A percentile compares a stretch with the other conserved stretches of the same genome.
These are phyloP conservation scores for Rhododendron ferrugineum DNA, from an alignment of 148 eudicot genomes.

Conservation along the genomic window DNA sequence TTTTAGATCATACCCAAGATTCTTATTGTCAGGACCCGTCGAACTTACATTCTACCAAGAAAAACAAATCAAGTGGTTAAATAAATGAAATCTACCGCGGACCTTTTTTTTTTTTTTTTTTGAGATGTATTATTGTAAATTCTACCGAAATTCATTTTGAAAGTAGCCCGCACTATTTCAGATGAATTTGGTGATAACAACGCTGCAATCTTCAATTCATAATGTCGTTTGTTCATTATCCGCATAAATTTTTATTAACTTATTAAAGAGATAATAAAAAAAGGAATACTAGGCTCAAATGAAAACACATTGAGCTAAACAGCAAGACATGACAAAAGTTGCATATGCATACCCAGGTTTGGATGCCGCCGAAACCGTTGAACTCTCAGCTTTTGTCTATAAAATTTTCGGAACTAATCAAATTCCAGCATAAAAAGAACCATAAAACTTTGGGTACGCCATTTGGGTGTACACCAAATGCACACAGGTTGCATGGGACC, in stretches of 20 bases:
- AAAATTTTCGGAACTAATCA: not conserved
- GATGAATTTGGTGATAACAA: not conserved
- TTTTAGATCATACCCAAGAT: not conserved
- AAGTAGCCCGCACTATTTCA: not conserved
- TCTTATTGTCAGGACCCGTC: not conserved
- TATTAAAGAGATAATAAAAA: not conserved
- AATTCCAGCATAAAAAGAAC: no score
- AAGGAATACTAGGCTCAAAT: not conserved
- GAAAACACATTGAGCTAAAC: not conserved
- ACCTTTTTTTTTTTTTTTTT: not conserved
- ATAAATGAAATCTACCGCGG: not conserved
- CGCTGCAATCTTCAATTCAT: not conserved
- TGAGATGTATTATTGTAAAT: not conserved
- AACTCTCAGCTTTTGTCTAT: slow-evolving; percentile 43
- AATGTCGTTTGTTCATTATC: not conserved
- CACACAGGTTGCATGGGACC: not conserved
- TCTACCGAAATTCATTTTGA: not conserved
- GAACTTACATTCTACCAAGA: not conserved
- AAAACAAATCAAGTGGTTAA: not conserved
- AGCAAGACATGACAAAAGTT: not conserved
- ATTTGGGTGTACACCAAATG: not conserved
- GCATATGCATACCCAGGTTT: slow-evolving; percentile 44
- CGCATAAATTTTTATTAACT: not conserved
- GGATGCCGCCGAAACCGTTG: slow-evolving; percentile 36
- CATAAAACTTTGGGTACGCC: no score